phyloP scores from a whole-genome alignment of 2,329 filamentous ascomycete species.

The Colletotrichum falcatum region DNA sequence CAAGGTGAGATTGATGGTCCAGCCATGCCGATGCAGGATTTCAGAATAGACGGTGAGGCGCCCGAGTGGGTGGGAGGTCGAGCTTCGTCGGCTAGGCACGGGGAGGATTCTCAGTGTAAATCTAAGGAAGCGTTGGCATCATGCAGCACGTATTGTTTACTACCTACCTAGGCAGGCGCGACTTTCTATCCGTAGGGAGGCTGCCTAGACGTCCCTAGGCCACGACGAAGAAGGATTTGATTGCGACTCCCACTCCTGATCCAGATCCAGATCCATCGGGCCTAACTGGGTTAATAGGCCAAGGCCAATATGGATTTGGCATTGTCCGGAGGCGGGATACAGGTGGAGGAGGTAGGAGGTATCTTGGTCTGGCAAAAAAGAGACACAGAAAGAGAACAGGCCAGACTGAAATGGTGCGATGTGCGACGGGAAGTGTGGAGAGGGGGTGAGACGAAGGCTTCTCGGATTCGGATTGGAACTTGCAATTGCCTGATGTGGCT shows the following conservation, averaged over 20 bases:
- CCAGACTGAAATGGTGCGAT: slow-evolving; percentile 13
- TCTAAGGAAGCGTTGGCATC: slow-evolving; percentile 4
- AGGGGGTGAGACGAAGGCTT: neutral
- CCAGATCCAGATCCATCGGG: neutral
- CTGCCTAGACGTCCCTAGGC: neutral
- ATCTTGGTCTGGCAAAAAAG: slow-evolving; percentile 5
- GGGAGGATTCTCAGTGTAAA: neutral
- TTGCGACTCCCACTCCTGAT: neutral
- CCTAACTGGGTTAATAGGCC: neutral
- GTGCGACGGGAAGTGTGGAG: neutral
- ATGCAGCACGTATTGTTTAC: slow-evolving; percentile 5
- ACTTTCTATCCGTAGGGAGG: neutral
- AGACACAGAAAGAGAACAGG: too few species aligned
- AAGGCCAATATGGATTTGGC: neutral
- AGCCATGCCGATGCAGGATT: slow-evolving; percentile 14
- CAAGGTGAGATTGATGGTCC: neutral
- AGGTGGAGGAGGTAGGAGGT: neutral
- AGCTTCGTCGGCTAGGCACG: slow-evolving; percentile 3
- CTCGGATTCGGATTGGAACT: neutral
- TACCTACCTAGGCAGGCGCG: too few species aligned
- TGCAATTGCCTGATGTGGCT: neutral
- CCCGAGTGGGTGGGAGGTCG: neutral
- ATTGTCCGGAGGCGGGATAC: neutral
- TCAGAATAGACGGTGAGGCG: neutral
- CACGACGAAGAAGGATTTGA: slow-evolving; percentile 4